Evolutionary conservation across 2,329 filamentous ascomycete genomes (phyloP), one percentile per base, ranked within the genome.

Genomic region (Byssothecium circinans): DNA sequence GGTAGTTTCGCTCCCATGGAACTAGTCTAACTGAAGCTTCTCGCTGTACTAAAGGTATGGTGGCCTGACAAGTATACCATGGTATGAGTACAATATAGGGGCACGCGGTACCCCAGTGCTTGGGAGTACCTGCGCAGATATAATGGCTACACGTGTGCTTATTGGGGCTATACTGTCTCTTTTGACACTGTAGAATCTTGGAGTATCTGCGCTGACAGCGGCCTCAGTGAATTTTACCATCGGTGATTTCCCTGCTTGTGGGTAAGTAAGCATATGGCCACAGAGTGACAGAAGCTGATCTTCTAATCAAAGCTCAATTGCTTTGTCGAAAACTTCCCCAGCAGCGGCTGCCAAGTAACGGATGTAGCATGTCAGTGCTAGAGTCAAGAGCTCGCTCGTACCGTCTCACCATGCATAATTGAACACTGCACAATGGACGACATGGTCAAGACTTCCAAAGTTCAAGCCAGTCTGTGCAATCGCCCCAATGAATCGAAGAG

Each of bases 381-480:
- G 8, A 48, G 49, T 15, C 20, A 45, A 3, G 29, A 48, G 2
- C 41, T 62, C 12, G 29, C 38, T 17, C 35, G 44, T 12, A 36
- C 17, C 1, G 8, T 53, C 6, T 35, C 47, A 18, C 47, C 38
- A 33, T 63, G 60, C 11, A 50, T 62, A 52, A 46, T 62, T 12
- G 42, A 44, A 15, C 62, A 61, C 18, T 63, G 58, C 41, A 62
- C 56, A 0, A 62, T 62, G 57, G 47, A 42, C 8, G 60, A 62
- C 8, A 43, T 37, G 8, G 25, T 52, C 18, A 47, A 47, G 4
- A 63, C 56, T 3, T 54, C 56, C 1, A 58, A 56, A 30, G 61
- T 64, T 2, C 58, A 61, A 25, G 56, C 58, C 2, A 47, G 48
- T 18, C 34, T 64, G 4, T 65, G 61, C 45, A 42, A 57, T 14